Conservation (phyloP, 116 monocot species). For the Posidonia oceanica region DNA sequence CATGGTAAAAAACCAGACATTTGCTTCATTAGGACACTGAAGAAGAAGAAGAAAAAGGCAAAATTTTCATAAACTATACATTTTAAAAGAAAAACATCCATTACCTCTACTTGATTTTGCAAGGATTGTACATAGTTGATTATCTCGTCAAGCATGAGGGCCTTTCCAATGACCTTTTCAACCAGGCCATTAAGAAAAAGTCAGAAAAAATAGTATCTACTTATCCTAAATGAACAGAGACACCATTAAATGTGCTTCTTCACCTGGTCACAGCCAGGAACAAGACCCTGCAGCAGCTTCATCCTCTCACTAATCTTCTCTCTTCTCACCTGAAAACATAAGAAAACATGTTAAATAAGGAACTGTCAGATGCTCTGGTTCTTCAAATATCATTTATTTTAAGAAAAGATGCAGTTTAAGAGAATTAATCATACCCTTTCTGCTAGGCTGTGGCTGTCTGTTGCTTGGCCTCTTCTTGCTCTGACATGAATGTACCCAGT, state of each 20-base stretch:
- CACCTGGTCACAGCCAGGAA: conserved; percentile 77
- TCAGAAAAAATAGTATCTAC: background rate
- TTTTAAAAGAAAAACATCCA: no score
- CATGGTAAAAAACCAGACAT: background rate
- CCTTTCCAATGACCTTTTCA: conserved; percentile 19
- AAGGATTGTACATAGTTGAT: conserved; percentile 34
- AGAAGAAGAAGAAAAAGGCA: background rate
- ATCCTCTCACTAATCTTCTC: conserved; percentile 77
- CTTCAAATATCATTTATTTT: no score
- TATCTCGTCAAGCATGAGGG: conserved; percentile 26
- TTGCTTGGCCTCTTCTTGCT: conserved; percentile 41
- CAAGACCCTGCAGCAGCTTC: conserved; percentile 60
- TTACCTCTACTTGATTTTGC: conserved; percentile 34
- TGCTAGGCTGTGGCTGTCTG: conserved; percentile 63
- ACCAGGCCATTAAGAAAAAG: background rate
- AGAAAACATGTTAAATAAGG: background rate
- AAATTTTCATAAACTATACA: background rate
- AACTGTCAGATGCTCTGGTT: background rate
- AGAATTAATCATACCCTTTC: conserved; percentile 29
- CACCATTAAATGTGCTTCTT: background rate
- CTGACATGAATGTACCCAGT: conserved; percentile 11
- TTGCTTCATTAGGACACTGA: background rate
- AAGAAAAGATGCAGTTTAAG: background rate
- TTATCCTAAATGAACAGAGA: background rate
- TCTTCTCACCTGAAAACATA: conserved; percentile 50